Evolutionary conservation across 495 filamentous ascomycete species (phyloP), one percentile per base, ranked within the genome.

Genomic region (Lichenothelia convexa): DNA sequence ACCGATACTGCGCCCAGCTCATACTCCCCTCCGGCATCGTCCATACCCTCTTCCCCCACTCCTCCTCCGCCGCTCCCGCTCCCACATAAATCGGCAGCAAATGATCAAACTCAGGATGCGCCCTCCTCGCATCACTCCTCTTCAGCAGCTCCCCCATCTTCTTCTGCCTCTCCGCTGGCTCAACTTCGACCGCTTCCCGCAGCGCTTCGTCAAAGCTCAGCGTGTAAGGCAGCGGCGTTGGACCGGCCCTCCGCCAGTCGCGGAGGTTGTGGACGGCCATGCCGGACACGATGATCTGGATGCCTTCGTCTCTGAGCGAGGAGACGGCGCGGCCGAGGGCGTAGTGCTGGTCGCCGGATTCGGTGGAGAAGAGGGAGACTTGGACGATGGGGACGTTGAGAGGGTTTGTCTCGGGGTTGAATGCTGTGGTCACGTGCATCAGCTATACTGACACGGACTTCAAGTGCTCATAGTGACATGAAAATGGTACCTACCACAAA

Each of bases 181-280:
- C 24, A 2, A 11, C 1, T 29, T 29, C 24, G 27, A 69, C 76
- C 0, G 79, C 81, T 9, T 78, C 69, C 49, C 74, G 81, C 16
- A 89, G 61, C 9, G 80, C 83, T 26, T 77, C 66, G 55, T 89
- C 80, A 43, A 92, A 92, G 30, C 69, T 73, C 15, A 62, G 62
- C 3, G 43, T n/a, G 65, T 62, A 51, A 12, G 18, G 18, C 20
- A 36, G 32, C 27, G 43, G 29, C 26, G 3, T 22, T 21, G 11
- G 17, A 22, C 11, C 6, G 11, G 11, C 23, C 17, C 11, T 26
- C 20, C 43, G 39, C 15, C 38, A 43, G 30, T 44, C 40, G 2
- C 37, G 64, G 24, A 56, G 34, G 34, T 56, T 56, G 31, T 56
- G 53, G 31, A 56, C 38, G 7, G 53, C 50, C 24, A 56, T 49